Base-by-base conservation (phyloP, 495 filamentous ascomycete species). In the Aspergillus sclerotioniger region DNA sequence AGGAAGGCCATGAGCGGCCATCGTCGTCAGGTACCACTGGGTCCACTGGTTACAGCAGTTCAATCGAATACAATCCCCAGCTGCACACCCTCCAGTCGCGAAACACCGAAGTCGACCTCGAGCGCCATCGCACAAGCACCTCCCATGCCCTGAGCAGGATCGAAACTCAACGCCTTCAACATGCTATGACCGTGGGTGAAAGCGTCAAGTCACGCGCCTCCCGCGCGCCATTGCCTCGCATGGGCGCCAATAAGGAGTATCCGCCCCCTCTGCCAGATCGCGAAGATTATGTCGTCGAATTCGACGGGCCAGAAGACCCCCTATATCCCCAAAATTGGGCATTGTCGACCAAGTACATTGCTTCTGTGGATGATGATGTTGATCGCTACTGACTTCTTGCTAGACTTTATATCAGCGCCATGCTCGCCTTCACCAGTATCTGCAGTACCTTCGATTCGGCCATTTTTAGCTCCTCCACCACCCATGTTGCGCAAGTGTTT, bases 291-390 rank as follows among this genome's bases (percentile, higher is more conserved):
- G 87, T 91, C 12, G 89, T 92, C 19, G 89, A 91, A 66, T 92
- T 91, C 62, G 81, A 89, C 53, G 90, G 90, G 0, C 81, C 82
- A 12, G 76, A 89, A 61, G 90, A 93, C 69, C 88, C 90, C 4
- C 62, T 87, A 44, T 89, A 94, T 67, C 85, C 90, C 0, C 84
- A 89, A 71, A 94, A 94, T 69, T 94, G 90, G 90, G 78, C 88
- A 0, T 60, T 90, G 20, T 78, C 63, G 60, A 89, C 84, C 73
- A 94, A 93, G 85, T 87, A 71, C 31, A 63, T 68, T 15, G 0
- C 3, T 31, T 9, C 19, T 41, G 6, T n/a, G 6, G 37, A n/a
- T n/a, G 37, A n/a, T n/a, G n/a, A n/a, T 5, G 13, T 41, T 12
- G 37, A n/a, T 41, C 12, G 5, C 12, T 1, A 20, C 51, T 52